Evolutionary conservation across 805 yeast genomes (phyloP).

Genomic region (Candida sanyiensis): DNA sequence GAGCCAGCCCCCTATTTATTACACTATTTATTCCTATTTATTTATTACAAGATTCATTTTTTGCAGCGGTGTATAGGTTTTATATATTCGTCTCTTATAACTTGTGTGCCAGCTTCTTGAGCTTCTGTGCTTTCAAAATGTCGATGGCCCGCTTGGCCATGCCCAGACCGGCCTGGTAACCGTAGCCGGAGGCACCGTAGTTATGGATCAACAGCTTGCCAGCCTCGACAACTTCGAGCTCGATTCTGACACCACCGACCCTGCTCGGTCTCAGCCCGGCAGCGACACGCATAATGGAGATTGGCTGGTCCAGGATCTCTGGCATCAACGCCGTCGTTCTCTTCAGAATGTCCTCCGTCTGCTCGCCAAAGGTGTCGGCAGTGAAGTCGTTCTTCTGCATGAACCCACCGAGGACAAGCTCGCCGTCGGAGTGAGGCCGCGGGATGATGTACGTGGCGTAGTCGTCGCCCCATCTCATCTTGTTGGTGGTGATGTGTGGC

Average conservation of each 20-base stretch:
- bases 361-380: constrained; percentile 49
- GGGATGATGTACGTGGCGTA: constrained; percentile 68
- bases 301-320: constrained; percentile 37
- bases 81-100: too few species aligned
- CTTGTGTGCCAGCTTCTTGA: constrained; percentile 11
- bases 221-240: constrained; percentile 39
- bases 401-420: constrained; percentile 72
- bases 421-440: constrained; percentile 59
- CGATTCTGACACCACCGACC: constrained; percentile 71
- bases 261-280: constrained; percentile 77
- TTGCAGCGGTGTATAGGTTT: too few species aligned
- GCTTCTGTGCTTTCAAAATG: constrained; percentile 13
- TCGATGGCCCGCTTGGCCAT: constrained; percentile 48
- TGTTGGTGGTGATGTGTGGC: constrained; percentile 58
- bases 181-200: constrained; percentile 66
- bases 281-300: constrained; percentile 55
- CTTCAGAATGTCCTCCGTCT: constrained; percentile 55
- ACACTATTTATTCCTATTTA: neutral
- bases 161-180: constrained; percentile 62
- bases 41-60: too few species aligned
- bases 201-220: constrained; percentile 54
- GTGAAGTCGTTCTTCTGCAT: constrained; percentile 59
- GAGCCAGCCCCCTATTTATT: constrained; percentile 1
- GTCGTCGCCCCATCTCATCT: constrained; percentile 54
- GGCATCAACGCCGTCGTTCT: constrained; percentile 53